Evolutionary conservation across 2,329 filamentous ascomycete genomes (phyloP).

Genomic region (Clarireedia monteithiana): DNA sequence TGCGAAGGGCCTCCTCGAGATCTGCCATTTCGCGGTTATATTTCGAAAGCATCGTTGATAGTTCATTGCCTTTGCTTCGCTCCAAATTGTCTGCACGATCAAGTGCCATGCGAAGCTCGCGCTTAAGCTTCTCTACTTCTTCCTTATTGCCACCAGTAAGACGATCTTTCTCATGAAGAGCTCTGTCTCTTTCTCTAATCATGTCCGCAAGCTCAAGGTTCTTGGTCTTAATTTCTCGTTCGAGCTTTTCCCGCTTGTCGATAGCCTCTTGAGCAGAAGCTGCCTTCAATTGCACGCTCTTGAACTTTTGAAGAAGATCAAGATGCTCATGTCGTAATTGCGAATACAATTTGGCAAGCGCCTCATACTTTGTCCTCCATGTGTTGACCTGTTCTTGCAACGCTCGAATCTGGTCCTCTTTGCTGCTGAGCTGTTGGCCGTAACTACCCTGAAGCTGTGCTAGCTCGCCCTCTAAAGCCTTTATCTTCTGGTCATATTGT

Average conservation of each 20-base stretch:
- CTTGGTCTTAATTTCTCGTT: conserved; percentile 98
- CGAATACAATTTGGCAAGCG: conserved; percentile 92
- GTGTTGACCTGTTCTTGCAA: conserved; percentile 97
- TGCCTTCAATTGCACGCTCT: conserved; percentile 90
- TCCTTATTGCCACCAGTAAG: conserved; percentile 81
- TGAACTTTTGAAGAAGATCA: conserved; percentile 92
- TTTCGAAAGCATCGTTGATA: conserved; percentile 88
- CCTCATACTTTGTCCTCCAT: conserved; percentile 95
- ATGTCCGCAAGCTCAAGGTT: conserved; percentile 98
- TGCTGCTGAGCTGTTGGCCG: conserved; percentile 77
- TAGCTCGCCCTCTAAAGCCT: conserved; percentile 83
- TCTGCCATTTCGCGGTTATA: conserved; percentile 97
- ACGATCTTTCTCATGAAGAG: conserved; percentile 87
- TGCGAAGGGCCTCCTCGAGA: conserved; percentile 83
- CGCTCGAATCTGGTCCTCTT: conserved; percentile 88
- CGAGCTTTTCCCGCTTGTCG: conserved; percentile 86
- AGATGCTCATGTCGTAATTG: conserved; percentile 93
- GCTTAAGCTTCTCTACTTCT: conserved; percentile 87
- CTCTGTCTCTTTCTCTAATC: conserved; percentile 93
- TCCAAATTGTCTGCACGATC: conserved; percentile 91
- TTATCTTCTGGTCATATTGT: conserved; percentile 92
- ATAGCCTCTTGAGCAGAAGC: conserved; percentile 96
- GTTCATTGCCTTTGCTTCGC: conserved; percentile 85
- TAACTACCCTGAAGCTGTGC: conserved; percentile 74
- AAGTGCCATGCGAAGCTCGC: conserved; percentile 84